A percentile compares a stretch with the other conserved stretches of the same genome.
phyloP scores from a whole-genome alignment of 2,329 filamentous ascomycete genomes.

The Penicillium sp. region DNA sequence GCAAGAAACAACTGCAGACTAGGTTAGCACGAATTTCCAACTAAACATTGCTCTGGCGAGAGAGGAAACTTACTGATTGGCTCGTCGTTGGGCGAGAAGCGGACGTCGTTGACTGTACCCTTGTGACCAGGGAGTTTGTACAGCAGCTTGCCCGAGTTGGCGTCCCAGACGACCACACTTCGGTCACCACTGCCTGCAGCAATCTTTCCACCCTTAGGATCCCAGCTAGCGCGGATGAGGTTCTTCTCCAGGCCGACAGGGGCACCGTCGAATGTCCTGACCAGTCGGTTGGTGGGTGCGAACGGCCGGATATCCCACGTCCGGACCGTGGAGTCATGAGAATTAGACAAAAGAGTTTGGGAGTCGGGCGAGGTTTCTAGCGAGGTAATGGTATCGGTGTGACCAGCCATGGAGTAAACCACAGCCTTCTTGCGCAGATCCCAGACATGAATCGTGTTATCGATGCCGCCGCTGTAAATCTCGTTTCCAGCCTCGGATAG shows the following conservation, averaged over 20 bases:
- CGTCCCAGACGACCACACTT: slow-evolving; percentile 90
- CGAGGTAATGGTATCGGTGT: slow-evolving; percentile 90
- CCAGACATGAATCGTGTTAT: slow-evolving; percentile 98
- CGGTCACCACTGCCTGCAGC: slow-evolving; percentile 89
- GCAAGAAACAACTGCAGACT: slow-evolving; percentile 74
- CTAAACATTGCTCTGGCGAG: neutral
- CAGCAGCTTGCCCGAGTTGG: slow-evolving; percentile 82
- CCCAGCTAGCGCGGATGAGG: slow-evolving; percentile 88
- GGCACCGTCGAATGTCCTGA: slow-evolving; percentile 92
- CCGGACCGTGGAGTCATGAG: slow-evolving; percentile 90
- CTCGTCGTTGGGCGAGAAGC: slow-evolving; percentile 83
- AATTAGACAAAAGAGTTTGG: slow-evolving; percentile 86
- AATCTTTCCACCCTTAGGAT: slow-evolving; percentile 81
- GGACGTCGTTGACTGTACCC: slow-evolving; percentile 91
- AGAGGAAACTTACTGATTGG: slow-evolving; percentile 75
- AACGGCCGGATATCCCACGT: slow-evolving; percentile 98
- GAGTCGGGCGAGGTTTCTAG: slow-evolving; percentile 91
- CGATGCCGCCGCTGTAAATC: slow-evolving; percentile 91
- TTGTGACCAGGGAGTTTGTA: slow-evolving; percentile 97
- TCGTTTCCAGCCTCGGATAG: slow-evolving; percentile 95
- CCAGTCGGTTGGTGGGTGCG: slow-evolving; percentile 81
- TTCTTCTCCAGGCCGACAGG: slow-evolving; percentile 89
- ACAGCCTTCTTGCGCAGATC: slow-evolving; percentile 90
- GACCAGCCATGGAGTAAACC: slow-evolving; percentile 85
- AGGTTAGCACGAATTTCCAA: slow-evolving; percentile 26